Base-by-base conservation (phyloP, 805 yeast genomes). In the Komagataella pseudopastoris region DNA sequence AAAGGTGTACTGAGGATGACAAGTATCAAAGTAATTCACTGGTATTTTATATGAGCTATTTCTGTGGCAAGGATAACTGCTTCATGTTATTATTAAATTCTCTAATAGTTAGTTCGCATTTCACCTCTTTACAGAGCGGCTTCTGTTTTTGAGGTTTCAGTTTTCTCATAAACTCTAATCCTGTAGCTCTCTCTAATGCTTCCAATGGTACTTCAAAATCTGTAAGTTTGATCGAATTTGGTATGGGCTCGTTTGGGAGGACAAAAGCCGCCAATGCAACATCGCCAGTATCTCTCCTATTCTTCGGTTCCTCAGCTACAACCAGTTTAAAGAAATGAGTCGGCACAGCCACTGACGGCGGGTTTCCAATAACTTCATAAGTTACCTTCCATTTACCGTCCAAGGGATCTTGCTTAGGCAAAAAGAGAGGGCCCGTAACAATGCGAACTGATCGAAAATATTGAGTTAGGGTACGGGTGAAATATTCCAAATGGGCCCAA, bases 401-500 rank as follows among this genome's bases (percentile, higher is more conserved):
- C 2, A 64, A 60, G 1, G 80, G 81, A 55, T 80, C 78, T 54
- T 71, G 71, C 57, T 82, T 83, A 6, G 99, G 99, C 51, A 93
- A 74, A 63, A 83, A 93, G 51, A 93, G 70, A 1, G 99, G 97
- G 1, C 99, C 99, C 0, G 98, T 93, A 62, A 93, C 83, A 44
- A 93, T 75, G 56, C 97, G 74, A 10, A 93, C 96, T 49, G 81
- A 75, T 49, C 76, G 77, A 65, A 86, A 93, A 50, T 72, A 71
- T n/a, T 69, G 60, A 4, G 96, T 85, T 55, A 91, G 74, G 51
- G 87, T 74, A 55, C 99, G 75, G 48, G 83, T 80, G 63, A 93
- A 93, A 60, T 86, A 85, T 66, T 93, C 99, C 54, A 93, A 80
- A 64, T 89, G 96, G 0, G 98, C 95, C 99, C 99, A 93, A 64